Evolutionary conservation across 228 moss, liverwort and hornwort species (phyloP).

Genomic region (Sphagnum fallax): DNA sequence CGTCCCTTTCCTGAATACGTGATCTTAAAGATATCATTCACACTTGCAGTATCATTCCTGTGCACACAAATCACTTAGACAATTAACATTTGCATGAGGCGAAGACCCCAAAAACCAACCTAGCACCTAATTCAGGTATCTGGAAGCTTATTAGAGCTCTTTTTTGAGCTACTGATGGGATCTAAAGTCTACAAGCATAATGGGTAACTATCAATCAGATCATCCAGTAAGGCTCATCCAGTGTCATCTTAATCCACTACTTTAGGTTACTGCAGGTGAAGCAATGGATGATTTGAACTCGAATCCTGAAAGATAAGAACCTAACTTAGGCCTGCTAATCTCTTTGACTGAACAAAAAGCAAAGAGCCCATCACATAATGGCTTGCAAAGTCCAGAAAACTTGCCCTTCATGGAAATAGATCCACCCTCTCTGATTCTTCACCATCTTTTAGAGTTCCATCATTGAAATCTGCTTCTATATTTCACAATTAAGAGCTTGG

Average conservation of each 20-base stretch:
- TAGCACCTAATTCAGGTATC: too few species aligned
- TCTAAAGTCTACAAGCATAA: background rate
- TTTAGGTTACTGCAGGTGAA: too few species aligned
- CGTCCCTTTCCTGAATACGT: conserved; percentile 90
- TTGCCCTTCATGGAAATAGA: background rate
- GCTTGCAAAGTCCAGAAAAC: background rate
- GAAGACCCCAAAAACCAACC: background rate
- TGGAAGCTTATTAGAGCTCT: too few species aligned
- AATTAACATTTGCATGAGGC: background rate
- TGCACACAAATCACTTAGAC: background rate
- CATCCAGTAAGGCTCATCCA: conserved; percentile 1
- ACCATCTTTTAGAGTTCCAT: too few species aligned
- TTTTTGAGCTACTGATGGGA: background rate
- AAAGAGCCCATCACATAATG: background rate
- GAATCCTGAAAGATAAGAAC: too few species aligned
- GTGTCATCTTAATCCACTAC: background rate
- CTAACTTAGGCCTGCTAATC: too few species aligned
- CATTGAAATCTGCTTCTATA: background rate
- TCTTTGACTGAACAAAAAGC: too few species aligned
- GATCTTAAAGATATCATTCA: conserved; percentile 68
- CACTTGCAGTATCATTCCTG: conserved; percentile 61
- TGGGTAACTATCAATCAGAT: background rate
- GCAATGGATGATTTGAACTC: too few species aligned
- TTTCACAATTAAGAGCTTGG: background rate
- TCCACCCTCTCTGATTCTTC: background rate